Percentiles rank a stretch among this genome's conserved stretches.
Conservation (phyloP, 2,329 filamentous ascomycete species). For the Alternaria ethzedia region DNA sequence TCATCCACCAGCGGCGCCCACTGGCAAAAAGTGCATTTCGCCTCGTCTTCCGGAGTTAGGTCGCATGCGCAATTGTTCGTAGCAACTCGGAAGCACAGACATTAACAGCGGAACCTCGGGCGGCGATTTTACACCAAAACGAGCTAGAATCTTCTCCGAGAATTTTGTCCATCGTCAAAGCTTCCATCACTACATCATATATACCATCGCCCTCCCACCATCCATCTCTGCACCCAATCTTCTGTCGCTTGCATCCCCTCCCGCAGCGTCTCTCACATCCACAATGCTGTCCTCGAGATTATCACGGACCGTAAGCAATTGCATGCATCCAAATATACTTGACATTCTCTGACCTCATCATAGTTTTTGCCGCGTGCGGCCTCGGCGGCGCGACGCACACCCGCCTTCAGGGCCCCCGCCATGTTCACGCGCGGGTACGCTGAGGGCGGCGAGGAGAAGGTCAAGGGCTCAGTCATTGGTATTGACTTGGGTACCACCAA, state of each 20-base stretch:
- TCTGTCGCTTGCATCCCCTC: constrained; percentile 37
- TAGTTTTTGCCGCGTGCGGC: constrained; percentile 74
- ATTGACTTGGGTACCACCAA: constrained; percentile 98
- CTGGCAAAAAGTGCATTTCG: not conserved
- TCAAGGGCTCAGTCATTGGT: constrained; percentile 95
- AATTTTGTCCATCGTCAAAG: constrained; percentile 36
- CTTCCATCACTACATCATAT: constrained; percentile 39
- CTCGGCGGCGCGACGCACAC: constrained; percentile 69
- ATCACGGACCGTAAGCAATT: constrained; percentile 49
- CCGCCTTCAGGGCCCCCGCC: constrained; percentile 71
- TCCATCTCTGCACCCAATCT: constrained; percentile 26
- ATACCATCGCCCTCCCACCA: constrained; percentile 27
- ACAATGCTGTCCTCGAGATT: constrained; percentile 52
- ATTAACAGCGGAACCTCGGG: constrained; percentile 20
- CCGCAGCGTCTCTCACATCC: constrained; percentile 38
- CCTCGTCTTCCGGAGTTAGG: not conserved
- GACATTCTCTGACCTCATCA: constrained; percentile 35
- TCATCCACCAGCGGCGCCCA: not conserved
- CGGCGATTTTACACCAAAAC: constrained; percentile 21
- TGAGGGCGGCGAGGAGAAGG: constrained; percentile 76
- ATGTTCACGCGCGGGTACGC: constrained; percentile 74
- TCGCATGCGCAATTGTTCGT: constrained; percentile 4
- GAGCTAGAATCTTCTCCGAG: constrained; percentile 37
- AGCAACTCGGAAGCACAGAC: constrained; percentile 22
- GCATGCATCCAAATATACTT: not conserved